phyloP scores from a whole-genome alignment of 176 grass and related monocot genomes.

The Ananas comosus region DNA sequence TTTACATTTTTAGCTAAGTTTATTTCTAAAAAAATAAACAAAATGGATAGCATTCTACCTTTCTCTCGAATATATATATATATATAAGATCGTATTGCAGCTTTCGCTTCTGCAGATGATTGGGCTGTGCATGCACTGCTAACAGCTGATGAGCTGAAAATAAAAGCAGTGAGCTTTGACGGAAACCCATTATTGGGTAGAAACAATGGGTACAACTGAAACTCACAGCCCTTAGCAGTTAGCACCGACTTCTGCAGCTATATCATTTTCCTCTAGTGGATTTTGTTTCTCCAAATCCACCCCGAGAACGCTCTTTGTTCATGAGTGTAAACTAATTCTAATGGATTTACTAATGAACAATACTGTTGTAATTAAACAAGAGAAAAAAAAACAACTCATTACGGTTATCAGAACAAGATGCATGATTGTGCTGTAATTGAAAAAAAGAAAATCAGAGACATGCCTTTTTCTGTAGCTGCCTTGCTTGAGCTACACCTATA shows the following conservation, averaged over 20 bases:
- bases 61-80: too few relatives aligned
- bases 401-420: neutral
- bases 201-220: neutral
- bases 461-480: constrained; percentile 65
- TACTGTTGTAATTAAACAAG: too few relatives aligned
- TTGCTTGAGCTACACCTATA: too few relatives aligned
- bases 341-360: neutral
- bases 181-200: neutral
- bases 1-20: too few relatives aligned
- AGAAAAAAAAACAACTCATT: neutral
- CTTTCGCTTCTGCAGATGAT: neutral
- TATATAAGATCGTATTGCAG: too few relatives aligned
- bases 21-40: too few relatives aligned
- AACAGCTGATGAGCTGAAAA: too few relatives aligned
- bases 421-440: neutral
- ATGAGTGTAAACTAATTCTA: constrained; percentile 20
- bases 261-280: constrained; percentile 31
- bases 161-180: neutral
- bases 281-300: constrained; percentile 26
- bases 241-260: constrained; percentile 10
- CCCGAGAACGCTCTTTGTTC: constrained; percentile 25
- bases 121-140: too few relatives aligned
- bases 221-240: too few relatives aligned
- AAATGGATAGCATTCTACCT: too few relatives aligned
- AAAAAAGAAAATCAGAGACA: neutral